These are phyloP conservation scores for Botrytis elliptica DNA, from an alignment of 2,329 filamentous ascomycete species.

Conservation along the genomic window DNA sequence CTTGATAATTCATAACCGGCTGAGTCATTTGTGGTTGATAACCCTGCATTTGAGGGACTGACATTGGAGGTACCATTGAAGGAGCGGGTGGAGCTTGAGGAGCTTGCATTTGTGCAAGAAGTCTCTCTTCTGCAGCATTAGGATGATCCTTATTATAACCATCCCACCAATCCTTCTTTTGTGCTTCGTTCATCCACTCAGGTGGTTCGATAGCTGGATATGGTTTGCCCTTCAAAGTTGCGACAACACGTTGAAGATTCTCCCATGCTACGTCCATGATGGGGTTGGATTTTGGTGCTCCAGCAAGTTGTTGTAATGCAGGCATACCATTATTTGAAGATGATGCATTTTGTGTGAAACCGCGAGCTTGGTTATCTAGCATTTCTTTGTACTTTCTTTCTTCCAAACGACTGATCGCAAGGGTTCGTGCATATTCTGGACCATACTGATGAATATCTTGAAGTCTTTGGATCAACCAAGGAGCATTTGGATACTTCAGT, in stretches of 20 bases:
- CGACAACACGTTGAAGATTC: slow-evolving; percentile 34
- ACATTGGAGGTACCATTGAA: slow-evolving; percentile 31
- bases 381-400: slow-evolving; percentile 28
- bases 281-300: slow-evolving; percentile 11
- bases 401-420: slow-evolving; percentile 22
- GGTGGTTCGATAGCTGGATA: slow-evolving; percentile 54
- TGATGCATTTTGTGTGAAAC: slow-evolving; percentile 14
- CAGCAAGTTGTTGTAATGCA: slow-evolving; percentile 27
- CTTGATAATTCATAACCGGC: slow-evolving; percentile 21
- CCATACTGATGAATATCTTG: slow-evolving; percentile 37
- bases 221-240: slow-evolving; percentile 46
- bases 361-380: slow-evolving; percentile 19
- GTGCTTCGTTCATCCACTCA: slow-evolving; percentile 50
- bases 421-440: slow-evolving; percentile 32
- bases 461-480: slow-evolving; percentile 36
- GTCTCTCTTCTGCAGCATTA: slow-evolving; percentile 38
- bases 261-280: slow-evolving; percentile 29
- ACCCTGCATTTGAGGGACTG: slow-evolving; percentile 24
- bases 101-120: slow-evolving; percentile 32
- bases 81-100: slow-evolving; percentile 28
- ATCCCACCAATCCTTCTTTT: slow-evolving; percentile 53
- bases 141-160: slow-evolving; percentile 46
- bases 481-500: slow-evolving; percentile 32
- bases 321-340: slow-evolving; percentile 24
- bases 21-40: slow-evolving; percentile 26